Percentiles rank a stretch among this genome's conserved stretches.
Evolutionary conservation across 345 rosid genomes (phyloP).

Genomic region (Arabidopsis suecica): DNA sequence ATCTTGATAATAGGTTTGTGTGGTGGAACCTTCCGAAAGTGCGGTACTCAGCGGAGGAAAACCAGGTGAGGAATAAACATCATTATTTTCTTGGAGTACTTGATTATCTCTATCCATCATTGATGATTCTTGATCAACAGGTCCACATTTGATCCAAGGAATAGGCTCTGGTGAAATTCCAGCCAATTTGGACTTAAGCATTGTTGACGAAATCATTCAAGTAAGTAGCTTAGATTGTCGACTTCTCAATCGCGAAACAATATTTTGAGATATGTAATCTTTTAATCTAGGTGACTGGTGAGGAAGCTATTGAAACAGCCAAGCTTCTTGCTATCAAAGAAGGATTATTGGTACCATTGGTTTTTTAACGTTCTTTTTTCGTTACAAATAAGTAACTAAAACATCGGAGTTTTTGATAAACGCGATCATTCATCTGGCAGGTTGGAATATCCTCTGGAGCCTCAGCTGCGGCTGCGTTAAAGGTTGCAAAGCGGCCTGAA

Average conservation of each 20-base stretch:
- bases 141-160: conserved; percentile 67
- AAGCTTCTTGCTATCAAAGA: conserved; percentile 61
- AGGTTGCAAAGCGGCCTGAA: conserved; percentile 63
- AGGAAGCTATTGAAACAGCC: conserved; percentile 60
- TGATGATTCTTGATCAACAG: conserved; percentile 29
- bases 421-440: conserved; percentile 24
- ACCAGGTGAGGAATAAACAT: conserved; percentile 32
- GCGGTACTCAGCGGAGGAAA: conserved; percentile 45
- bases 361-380: not conserved
- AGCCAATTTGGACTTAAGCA: conserved; percentile 66
- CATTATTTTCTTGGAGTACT: not conserved
- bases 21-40: conserved; percentile 48
- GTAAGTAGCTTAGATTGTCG: conserved; percentile 47
- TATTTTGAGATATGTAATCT: not conserved
- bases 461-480: conserved; percentile 64
- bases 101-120: not conserved
- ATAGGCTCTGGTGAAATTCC: conserved; percentile 87
- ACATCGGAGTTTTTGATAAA: not conserved
- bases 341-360: conserved; percentile 54
- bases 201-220: conserved; percentile 79
- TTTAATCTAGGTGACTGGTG: conserved; percentile 52
- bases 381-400: not conserved
- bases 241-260: not conserved
- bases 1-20: conserved; percentile 41
- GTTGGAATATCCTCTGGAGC: conserved; percentile 79